Evolutionary conservation across 148 eudicot genomes (phyloP), one percentile per base, ranked within the genome.

Genomic region (Vaccinium darrowii): DNA sequence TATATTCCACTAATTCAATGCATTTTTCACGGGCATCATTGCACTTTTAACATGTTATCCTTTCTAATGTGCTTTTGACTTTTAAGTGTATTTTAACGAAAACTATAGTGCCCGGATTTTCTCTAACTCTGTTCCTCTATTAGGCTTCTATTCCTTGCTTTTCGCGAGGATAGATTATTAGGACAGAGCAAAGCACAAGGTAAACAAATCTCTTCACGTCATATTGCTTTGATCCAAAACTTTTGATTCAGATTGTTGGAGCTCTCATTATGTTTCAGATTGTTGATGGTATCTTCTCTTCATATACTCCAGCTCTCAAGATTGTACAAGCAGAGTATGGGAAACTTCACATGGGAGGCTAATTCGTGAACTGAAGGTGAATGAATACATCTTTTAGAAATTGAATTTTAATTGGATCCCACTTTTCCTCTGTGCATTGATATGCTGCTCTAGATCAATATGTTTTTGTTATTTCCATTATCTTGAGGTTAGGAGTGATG

Each of bases 361-460:
- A 86, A 94, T 96, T 74, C 95, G 97, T 47, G 97, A 94, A 90
- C 85, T 96, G 78, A 96, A 96, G 98, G 99, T 94, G 27, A 27
- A 27, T 27, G 27, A 27, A 27, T 76, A 27, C 33, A 79, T 80
- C 25, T 85, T 14, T 81, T 6, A 51, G 47, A n/a, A 54, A 15
- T 73, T 60, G 18, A 7, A 14, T 81, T 73, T 14, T 25, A 56
- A 16, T 30, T 36, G 39, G 74, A 5, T 1, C 16, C 63, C 43
- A 16, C 11, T 21, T 85, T 80, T 53, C 23, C 54, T 71, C n/a
- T 4, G 7, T 69, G 74, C 56, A 53, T 30, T 36, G 63, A 25
- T 18, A 8, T 51, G 39, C 62, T 84, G 49, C 7, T 73, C 2
- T 73, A 53, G 19, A 11, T 52, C 12, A 10, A 73, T 53, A 43